phyloP scores from a whole-genome alignment of 1,284 basidiomycete genomes.

The Kalmanozyma brasiliensis region DNA sequence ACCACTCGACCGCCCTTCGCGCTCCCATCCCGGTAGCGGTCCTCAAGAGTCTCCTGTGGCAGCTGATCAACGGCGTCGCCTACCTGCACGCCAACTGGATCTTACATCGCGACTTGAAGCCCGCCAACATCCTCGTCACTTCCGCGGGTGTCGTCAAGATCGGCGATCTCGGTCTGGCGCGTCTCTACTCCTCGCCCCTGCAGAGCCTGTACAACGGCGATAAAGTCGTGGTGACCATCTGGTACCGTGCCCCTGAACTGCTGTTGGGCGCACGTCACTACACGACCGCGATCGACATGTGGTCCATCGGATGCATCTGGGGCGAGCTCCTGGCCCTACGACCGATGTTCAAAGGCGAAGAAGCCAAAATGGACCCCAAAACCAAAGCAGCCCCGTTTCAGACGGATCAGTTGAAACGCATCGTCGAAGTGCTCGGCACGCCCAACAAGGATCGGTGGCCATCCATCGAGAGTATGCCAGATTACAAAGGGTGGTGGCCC shows the following conservation, averaged over 20 bases:
- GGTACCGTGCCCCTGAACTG: slow-evolving; percentile 96
- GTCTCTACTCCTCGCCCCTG: slow-evolving; percentile 84
- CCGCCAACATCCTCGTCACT: slow-evolving; percentile 97
- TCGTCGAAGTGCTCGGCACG: slow-evolving; percentile 92
- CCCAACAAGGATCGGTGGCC: slow-evolving; percentile 89
- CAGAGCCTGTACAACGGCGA: slow-evolving; percentile 82
- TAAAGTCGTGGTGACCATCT: slow-evolving; percentile 99
- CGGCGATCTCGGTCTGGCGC: slow-evolving; percentile 92
- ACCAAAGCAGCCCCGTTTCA: slow-evolving; percentile 64
- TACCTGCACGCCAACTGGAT: slow-evolving; percentile 96
- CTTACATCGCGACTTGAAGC: slow-evolving; percentile 96
- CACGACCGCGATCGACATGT: slow-evolving; percentile 96
- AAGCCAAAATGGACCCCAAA: slow-evolving; percentile 84
- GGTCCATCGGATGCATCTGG: slow-evolving; percentile 97
- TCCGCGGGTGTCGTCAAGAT: slow-evolving; percentile 92
- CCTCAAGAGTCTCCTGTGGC: slow-evolving; percentile 91
- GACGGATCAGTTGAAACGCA: slow-evolving; percentile 87
- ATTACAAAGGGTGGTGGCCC: slow-evolving; percentile 76
- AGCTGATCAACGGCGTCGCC: slow-evolving; percentile 92
- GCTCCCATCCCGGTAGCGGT: slow-evolving; percentile 78
- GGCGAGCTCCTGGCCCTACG: slow-evolving; percentile 91
- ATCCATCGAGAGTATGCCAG: slow-evolving; percentile 82
- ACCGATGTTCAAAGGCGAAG: slow-evolving; percentile 99
- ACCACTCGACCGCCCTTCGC: slow-evolving; percentile 89
- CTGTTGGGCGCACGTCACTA: slow-evolving; percentile 95